Evolutionary conservation across 2,329 filamentous ascomycete species (phyloP).

Genomic region (Sporothrix brasiliensis): DNA sequence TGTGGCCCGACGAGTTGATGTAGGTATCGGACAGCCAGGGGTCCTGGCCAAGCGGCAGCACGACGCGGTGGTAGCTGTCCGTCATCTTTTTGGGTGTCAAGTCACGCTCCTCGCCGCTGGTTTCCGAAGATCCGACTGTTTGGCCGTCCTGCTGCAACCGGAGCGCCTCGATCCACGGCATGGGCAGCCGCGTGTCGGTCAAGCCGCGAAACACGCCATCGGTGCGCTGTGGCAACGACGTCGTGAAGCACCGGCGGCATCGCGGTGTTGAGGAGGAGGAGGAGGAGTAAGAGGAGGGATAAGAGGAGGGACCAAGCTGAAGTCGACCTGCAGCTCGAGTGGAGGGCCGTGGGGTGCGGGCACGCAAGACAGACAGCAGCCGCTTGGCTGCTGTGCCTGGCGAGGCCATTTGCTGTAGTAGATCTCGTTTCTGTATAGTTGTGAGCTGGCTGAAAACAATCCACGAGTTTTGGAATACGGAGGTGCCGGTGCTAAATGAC

Average conservation of each 20-base stretch:
- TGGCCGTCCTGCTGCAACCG: slow-evolving; percentile 54
- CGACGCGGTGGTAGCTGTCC: slow-evolving; percentile 69
- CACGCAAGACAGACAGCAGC: slow-evolving; percentile 6
- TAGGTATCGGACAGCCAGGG: slow-evolving; percentile 79
- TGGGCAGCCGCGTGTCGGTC: slow-evolving; percentile 45
- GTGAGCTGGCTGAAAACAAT: not conserved
- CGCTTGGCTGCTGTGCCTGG: slow-evolving; percentile 10
- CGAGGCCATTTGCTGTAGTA: slow-evolving; percentile 7
- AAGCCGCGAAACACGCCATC: slow-evolving; percentile 47
- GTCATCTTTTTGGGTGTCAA: slow-evolving; percentile 69
- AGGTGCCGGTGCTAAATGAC: not conserved
- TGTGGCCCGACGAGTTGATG: slow-evolving; percentile 73
- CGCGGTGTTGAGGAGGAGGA: slow-evolving; percentile 38
- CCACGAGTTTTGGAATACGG: not conserved
- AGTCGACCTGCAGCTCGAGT: slow-evolving; percentile 28
- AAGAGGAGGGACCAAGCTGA: slow-evolving; percentile 36
- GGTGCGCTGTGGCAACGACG: slow-evolving; percentile 36
- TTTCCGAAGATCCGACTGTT: slow-evolving; percentile 38
- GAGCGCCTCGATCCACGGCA: slow-evolving; percentile 71
- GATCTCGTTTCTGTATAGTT: not conserved
- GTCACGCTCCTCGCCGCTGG: slow-evolving; percentile 51
- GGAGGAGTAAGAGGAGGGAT: slow-evolving; percentile 33
- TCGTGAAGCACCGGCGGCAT: slow-evolving; percentile 33
- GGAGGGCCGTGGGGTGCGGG: slow-evolving; percentile 2
- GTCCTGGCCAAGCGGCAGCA: slow-evolving; percentile 69